These are phyloP conservation scores for Ophiocordyceps australis DNA, from an alignment of 2,329 filamentous ascomycete genomes.

Conservation along the genomic window DNA sequence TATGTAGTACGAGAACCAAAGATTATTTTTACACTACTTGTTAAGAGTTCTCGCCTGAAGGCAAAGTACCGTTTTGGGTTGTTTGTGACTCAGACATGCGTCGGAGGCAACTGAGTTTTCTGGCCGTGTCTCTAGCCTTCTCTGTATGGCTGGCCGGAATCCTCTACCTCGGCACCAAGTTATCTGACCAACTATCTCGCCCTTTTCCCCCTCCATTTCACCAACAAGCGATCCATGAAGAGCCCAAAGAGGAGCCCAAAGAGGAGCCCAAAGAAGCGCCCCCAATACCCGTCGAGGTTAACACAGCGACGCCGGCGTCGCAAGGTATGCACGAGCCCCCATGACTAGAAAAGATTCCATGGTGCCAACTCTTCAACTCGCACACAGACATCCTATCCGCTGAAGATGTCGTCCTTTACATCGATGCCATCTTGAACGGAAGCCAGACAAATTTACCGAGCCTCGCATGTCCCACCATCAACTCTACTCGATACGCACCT, in stretches of 20 bases:
- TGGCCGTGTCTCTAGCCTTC: constrained; percentile 1
- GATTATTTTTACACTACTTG: too few species aligned
- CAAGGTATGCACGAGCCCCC: neutral
- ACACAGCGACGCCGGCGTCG: neutral
- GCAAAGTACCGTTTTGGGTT: too few species aligned
- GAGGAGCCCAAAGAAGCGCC: neutral
- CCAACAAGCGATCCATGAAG: neutral
- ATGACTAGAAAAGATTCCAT: neutral
- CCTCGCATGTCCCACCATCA: constrained; percentile 8
- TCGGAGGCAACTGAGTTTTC: too few species aligned
- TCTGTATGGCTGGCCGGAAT: constrained; percentile 1
- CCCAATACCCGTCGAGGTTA: neutral
- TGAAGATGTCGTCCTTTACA: constrained; percentile 5
- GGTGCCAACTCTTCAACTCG: neutral
- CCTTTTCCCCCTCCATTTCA: neutral
- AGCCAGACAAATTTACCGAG: constrained; percentile 5
- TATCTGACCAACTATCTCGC: neutral
- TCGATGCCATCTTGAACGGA: constrained; percentile 8
- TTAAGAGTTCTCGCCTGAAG: too few species aligned
- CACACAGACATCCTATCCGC: constrained; percentile 1
- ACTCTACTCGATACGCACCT: constrained; percentile 6
- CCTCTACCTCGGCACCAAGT: constrained; percentile 2
- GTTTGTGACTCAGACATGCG: too few species aligned
- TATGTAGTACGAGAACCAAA: too few species aligned
- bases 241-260: neutral